Conservation (phyloP, 495 filamentous ascomycete species). For the Hypomontagnella submonticulosa region DNA sequence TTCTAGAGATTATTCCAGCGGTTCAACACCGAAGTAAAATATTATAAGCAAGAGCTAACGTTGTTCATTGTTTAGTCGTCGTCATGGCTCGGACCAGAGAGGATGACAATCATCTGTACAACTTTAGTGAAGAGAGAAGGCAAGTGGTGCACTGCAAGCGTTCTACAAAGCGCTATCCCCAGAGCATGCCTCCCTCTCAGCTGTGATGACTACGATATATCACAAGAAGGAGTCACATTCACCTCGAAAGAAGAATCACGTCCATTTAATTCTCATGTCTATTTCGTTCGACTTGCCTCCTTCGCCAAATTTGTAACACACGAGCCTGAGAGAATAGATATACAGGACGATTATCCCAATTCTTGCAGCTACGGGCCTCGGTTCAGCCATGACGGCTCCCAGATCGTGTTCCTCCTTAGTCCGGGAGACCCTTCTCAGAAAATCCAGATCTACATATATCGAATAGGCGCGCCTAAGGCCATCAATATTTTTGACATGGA, state of each 20-base stretch:
- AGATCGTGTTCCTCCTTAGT: constrained; percentile 36
- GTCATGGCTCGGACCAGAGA: constrained; percentile 9
- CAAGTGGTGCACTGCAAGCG: constrained; percentile 25
- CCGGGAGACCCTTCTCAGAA: background rate
- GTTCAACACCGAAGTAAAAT: background rate
- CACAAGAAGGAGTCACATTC: constrained; percentile 40
- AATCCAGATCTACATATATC: constrained; percentile 29
- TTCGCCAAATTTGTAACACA: constrained; percentile 19
- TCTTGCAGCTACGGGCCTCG: constrained; percentile 27
- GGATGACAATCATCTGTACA: constrained; percentile 45
- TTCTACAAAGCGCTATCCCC: constrained; percentile 34
- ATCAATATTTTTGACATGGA: constrained; percentile 41
- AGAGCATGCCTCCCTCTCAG: constrained; percentile 25
- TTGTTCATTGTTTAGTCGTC: background rate
- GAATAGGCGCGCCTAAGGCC: constrained; percentile 22
- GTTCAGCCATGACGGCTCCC: constrained; percentile 44
- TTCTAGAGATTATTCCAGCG: background rate
- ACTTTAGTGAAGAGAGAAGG: constrained; percentile 28
- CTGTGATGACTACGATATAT: constrained; percentile 38
- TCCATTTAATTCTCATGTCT: constrained; percentile 25
- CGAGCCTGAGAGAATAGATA: constrained; percentile 28
- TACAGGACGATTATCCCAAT: constrained; percentile 5
- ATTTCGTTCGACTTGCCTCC: constrained; percentile 41
- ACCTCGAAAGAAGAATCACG: constrained; percentile 11
- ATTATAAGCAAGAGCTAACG: background rate